Evolutionary conservation across 208 protist species (phyloP).

Genomic region (Jaenimonas drosophilae): DNA sequence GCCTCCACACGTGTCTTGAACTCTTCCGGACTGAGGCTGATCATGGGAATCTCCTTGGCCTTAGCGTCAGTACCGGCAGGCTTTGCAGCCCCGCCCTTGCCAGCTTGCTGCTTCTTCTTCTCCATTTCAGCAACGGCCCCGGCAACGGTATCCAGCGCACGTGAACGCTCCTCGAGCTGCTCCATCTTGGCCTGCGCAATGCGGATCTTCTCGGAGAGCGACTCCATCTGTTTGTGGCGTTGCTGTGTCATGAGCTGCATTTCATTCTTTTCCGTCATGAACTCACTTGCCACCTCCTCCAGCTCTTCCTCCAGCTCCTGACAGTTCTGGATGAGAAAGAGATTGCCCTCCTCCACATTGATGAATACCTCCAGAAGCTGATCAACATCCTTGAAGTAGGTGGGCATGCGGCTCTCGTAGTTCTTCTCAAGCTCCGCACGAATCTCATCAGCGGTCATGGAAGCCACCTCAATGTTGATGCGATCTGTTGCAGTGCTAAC

Average conservation of each 20-base stretch:
- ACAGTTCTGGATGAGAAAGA: slow-evolving; percentile 95
- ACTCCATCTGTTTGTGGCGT: slow-evolving; percentile 81
- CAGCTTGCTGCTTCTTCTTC: background rate
- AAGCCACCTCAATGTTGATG: slow-evolving; percentile 36
- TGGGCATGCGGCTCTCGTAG: slow-evolving; percentile 74
- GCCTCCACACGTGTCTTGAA: slow-evolving; percentile 59
- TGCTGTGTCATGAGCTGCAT: slow-evolving; percentile 76
- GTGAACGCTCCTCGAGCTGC: slow-evolving; percentile 55
- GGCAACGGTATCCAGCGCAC: slow-evolving; percentile 27
- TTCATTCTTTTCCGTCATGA: slow-evolving; percentile 71
- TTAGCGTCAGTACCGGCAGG: background rate
- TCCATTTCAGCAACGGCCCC: background rate
- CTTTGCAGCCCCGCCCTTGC: background rate
- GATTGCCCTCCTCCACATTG: slow-evolving; percentile 93
- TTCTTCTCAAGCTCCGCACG: slow-evolving; percentile 36
- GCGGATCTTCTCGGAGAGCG: slow-evolving; percentile 60
- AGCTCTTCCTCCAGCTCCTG: slow-evolving; percentile 93
- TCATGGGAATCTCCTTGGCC: slow-evolving; percentile 6
- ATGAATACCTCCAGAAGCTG: slow-evolving; percentile 93
- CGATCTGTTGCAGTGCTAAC: slow-evolving; percentile 19
- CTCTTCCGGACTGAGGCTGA: slow-evolving; percentile 39
- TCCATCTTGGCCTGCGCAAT: slow-evolving; percentile 61
- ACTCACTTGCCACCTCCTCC: slow-evolving; percentile 84
- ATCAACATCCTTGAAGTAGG: slow-evolving; percentile 89
- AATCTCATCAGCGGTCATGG: slow-evolving; percentile 46